Conservation (phyloP, 805 yeast genomes). For the Candida methanosorbosa region DNA sequence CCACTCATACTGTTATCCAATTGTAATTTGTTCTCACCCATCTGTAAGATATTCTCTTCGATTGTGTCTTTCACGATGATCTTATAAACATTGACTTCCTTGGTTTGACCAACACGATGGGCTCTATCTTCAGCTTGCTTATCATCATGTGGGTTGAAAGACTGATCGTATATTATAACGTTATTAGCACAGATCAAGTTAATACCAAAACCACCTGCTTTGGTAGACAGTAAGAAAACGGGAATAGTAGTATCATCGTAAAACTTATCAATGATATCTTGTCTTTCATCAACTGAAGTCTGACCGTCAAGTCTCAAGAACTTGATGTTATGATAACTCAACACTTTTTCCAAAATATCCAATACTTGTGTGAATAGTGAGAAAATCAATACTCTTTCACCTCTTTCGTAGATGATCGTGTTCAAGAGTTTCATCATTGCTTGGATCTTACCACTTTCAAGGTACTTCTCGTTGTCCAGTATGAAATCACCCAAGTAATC, state of each 20-base stretch:
- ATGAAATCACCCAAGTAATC: conserved; percentile 45
- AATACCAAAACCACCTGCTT: conserved; percentile 98
- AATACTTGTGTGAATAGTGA: conserved; percentile 90
- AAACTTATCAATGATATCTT: conserved; percentile 81
- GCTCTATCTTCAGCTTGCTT: conserved; percentile 98
- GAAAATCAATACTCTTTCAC: conserved; percentile 69
- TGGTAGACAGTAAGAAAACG: conserved; percentile 82
- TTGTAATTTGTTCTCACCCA: conserved; percentile 87
- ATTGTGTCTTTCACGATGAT: conserved; percentile 67
- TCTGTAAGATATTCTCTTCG: conserved; percentile 78
- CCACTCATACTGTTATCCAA: conserved; percentile 60
- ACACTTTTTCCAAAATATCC: conserved; percentile 75
- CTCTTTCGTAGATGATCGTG: conserved; percentile 43
- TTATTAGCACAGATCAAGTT: conserved; percentile 91
- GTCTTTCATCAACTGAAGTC: conserved; percentile 89
- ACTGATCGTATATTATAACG: conserved; percentile 86
- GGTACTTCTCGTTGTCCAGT: conserved; percentile 42
- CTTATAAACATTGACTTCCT: conserved; percentile 72
- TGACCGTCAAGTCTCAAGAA: conserved; percentile 89
- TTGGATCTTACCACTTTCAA: conserved; percentile 67
- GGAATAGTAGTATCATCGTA: conserved; percentile 77
- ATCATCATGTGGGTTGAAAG: conserved; percentile 97
- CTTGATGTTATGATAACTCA: conserved; percentile 54
- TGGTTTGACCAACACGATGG: conserved; percentile 91
- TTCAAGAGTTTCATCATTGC: conserved; percentile 51